Conservation (phyloP, 768 basidiomycete genomes). For the Termitomyces sp. region DNA sequence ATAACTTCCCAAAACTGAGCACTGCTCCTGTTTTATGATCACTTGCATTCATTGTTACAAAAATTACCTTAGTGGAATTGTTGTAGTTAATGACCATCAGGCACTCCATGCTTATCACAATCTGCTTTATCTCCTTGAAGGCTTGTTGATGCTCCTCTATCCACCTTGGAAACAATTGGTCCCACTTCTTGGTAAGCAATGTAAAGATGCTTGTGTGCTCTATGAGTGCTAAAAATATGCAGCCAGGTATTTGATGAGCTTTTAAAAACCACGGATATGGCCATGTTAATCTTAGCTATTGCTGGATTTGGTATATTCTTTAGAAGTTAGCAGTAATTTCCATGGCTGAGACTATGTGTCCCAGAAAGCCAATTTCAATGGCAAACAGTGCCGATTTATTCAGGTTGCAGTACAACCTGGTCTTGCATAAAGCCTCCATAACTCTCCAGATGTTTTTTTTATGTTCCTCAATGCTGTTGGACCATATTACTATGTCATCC, state of each 20-base stretch:
- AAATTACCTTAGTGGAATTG: too few relatives aligned
- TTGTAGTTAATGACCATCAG: not conserved
- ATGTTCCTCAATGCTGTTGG: not conserved
- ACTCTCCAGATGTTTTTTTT: not conserved
- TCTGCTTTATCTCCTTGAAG: not conserved
- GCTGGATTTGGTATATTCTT: not conserved
- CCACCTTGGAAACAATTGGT: not conserved
- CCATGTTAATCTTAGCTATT: not conserved
- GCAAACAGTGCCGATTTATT: not conserved
- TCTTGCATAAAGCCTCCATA: not conserved
- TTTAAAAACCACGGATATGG: not conserved
- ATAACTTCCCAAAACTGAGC: too few relatives aligned
- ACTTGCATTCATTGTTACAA: too few relatives aligned
- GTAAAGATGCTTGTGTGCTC: not conserved
- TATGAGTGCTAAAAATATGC: not conserved
- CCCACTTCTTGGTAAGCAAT: not conserved
- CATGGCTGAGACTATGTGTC: not conserved
- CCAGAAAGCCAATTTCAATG: not conserved
- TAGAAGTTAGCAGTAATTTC: not conserved
- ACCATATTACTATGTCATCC: not conserved
- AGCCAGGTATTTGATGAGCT: not conserved
- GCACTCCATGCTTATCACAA: not conserved
- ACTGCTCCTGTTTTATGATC: too few relatives aligned
- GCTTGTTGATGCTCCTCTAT: not conserved
- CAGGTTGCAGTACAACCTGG: not conserved